These are phyloP conservation scores for Tetrahymena borealis DNA, from an alignment of 73 alveolate genomes.

Conservation along the genomic window DNA sequence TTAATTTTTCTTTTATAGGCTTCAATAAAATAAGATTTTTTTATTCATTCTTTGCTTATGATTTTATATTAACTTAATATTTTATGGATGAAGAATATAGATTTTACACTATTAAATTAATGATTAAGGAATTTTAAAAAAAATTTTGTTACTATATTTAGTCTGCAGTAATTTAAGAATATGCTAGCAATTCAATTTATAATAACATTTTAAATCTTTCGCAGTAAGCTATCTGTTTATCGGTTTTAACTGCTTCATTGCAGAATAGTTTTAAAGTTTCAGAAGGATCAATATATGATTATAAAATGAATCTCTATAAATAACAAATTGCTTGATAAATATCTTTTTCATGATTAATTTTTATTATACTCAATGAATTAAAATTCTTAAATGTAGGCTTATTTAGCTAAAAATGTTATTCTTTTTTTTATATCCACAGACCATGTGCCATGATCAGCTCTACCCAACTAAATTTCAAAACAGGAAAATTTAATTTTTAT, in stretches of 20 bases:
- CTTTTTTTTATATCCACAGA: too few relatives aligned
- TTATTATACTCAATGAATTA: neutral
- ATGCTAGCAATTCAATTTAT: neutral
- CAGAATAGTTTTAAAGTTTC: neutral
- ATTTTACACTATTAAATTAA: neutral
- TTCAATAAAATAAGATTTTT: neutral
- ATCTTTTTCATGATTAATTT: neutral
- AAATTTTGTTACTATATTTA: too few relatives aligned
- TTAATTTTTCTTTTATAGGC: neutral
- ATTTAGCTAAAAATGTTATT: too few relatives aligned
- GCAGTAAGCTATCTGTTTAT: neutral
- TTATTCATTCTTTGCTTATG: neutral
- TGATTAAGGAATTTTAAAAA: too few relatives aligned
- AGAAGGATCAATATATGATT: neutral
- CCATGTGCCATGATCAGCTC: too few relatives aligned
- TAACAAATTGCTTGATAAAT: neutral
- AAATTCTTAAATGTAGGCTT: neutral
- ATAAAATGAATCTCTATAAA: neutral
- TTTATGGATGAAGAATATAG: neutral
- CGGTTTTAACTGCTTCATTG: neutral
- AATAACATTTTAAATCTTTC: neutral
- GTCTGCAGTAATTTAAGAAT: neutral
- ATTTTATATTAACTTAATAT: neutral
- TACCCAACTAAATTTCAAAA: too few relatives aligned
- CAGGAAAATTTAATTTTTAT: too few relatives aligned